phyloP scores from a whole-genome alignment of 768 basidiomycete genomes.

The Kwoniella mangroviensis region DNA sequence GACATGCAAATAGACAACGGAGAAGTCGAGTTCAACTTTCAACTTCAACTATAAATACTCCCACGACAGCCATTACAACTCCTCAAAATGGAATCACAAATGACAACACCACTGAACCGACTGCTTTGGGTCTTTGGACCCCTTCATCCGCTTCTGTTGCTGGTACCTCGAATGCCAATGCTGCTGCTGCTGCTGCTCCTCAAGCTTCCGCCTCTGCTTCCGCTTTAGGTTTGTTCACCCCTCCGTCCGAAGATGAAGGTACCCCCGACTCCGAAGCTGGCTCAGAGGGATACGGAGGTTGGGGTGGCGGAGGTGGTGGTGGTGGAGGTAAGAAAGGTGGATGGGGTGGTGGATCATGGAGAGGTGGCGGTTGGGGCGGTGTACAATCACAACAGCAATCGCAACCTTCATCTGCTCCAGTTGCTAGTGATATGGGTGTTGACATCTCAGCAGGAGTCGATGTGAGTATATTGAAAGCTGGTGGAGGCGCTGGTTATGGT shows the following conservation, averaged over 20 bases:
- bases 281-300: conserved; percentile 1
- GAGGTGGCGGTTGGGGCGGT: not conserved
- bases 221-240: not conserved
- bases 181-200: not conserved
- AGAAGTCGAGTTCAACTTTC: conserved; percentile 3
- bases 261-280: conserved; percentile 4
- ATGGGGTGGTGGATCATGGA: conserved; percentile 6
- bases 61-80: not conserved
- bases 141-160: not conserved
- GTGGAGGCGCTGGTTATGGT: not conserved
- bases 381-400: not conserved
- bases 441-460: not conserved
- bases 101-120: not conserved
- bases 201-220: too few species aligned
- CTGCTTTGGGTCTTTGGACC: conserved; percentile 1
- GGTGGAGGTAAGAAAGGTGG: not conserved
- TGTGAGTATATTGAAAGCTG: not conserved
- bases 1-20: not conserved
- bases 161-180: not conserved
- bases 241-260: not conserved
- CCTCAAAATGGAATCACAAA: not conserved
- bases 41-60: not conserved
- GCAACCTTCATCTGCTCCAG: not conserved
- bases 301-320: conserved; percentile 5
- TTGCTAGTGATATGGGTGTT: not conserved